These are phyloP conservation scores for Castanopsis chinensis DNA, from an alignment of 306 rosid genomes.

Conservation along the genomic window DNA sequence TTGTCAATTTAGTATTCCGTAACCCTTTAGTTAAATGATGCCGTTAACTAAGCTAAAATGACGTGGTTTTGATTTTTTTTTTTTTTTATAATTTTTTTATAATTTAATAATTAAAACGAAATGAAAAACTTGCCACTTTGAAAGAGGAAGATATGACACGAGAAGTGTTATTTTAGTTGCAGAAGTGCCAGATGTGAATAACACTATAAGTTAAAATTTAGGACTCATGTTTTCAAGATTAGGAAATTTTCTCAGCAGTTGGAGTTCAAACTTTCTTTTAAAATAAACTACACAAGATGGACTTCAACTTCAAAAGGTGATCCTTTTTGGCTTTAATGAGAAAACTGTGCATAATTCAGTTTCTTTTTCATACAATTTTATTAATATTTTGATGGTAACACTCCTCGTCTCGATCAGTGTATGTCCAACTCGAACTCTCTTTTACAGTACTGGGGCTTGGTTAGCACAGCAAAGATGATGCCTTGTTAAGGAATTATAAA, in stretches of 20 bases:
- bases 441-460: neutral
- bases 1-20: no score
- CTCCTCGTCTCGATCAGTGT: neutral
- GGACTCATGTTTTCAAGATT: neutral
- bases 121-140: constrained; percentile 38
- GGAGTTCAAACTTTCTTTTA: neutral
- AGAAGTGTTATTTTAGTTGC: constrained; percentile 1
- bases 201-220: constrained; percentile 3
- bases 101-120: neutral
- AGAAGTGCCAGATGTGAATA: neutral
- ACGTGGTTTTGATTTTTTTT: no score
- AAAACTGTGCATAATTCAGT: neutral
- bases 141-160: constrained; percentile 64
- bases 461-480: neutral
- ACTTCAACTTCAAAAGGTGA: constrained; percentile 11
- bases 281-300: neutral
- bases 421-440: constrained; percentile 7
- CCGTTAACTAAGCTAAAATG: no score
- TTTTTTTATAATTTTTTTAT: no score
- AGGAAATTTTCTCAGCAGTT: neutral
- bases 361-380: neutral
- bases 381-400: neutral
- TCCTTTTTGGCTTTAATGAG: neutral
- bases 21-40: no score
- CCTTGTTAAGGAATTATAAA: no score